Base-by-base conservation (phyloP, 345 rosid genomes). In the Lepidium africanum region DNA sequence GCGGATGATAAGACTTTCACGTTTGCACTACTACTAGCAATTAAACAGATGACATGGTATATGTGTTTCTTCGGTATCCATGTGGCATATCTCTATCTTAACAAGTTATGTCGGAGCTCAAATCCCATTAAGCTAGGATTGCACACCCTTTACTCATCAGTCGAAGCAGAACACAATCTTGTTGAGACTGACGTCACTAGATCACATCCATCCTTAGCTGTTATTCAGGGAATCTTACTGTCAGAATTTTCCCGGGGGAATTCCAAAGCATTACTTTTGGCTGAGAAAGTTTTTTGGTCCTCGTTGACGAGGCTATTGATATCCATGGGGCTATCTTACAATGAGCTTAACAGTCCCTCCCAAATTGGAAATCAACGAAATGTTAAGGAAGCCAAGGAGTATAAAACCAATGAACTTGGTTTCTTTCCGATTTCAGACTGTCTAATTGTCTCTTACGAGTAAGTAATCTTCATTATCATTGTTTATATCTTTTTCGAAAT, bases 21-120 rank as follows among this genome's bases (percentile, higher is more conserved):
- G 59, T 76, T 71, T 82, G 83, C 70, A 43, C 59, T 80, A 12
- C 69, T 86, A 59, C 68, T 80, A 64, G 84, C 80, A 42, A 80
- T 86, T 15, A 86, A 86, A 76, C 83, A 83, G 79, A 81, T 80
- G 75, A 73, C 87, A 32, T 86, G 86, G 85, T 80, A 82, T 78
- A 49, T 78, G 57, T 86, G 90, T 72, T 86, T 80, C 73, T 86
- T 77, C 35, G 90, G 90, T 36, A 80, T 80, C 69, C 78, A 69
- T 62, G 70, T 76, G 72, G 77, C 86, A 67, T 61, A 77, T 67
- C 61, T 82, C 49, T 86, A 74, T 66, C 58, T 80, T 16, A 78
- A 70, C 6, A 83, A 77, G 55, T 58, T 86, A 52, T 80, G 83
- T 69, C 81, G 55, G 70, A 78, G 81, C 72, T 70, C 77, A 40